These are phyloP conservation scores for Hypsizygus ulmarius DNA, from an alignment of 1,284 basidiomycete genomes.

Conservation along the genomic window DNA sequence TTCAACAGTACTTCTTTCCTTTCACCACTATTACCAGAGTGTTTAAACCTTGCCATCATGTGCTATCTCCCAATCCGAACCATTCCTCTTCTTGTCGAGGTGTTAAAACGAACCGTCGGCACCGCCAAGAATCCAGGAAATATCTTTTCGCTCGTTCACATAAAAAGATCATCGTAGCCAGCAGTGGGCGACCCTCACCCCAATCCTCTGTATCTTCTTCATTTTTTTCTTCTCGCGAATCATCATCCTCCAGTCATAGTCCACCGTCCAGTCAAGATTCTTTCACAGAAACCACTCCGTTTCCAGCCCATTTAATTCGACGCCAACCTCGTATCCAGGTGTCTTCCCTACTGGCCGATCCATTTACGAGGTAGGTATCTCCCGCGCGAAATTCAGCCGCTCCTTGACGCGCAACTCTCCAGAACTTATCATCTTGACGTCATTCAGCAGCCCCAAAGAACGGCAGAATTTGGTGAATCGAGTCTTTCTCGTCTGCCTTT, in stretches of 20 bases:
- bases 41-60: constrained; percentile 21
- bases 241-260: constrained; percentile 34
- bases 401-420: constrained; percentile 8
- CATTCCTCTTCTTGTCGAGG: constrained; percentile 20
- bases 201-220: constrained; percentile 34
- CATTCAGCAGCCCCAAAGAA: constrained; percentile 75
- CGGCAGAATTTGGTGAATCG: constrained; percentile 75
- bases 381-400: neutral
- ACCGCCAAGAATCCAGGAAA: constrained; percentile 4
- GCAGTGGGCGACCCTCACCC: constrained; percentile 40
- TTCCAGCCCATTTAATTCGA: constrained; percentile 33
- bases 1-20: constrained; percentile 15
- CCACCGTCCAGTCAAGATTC: constrained; percentile 40
- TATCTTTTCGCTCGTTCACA: neutral
- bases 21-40: constrained; percentile 19
- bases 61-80: constrained; percentile 22
- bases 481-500: constrained; percentile 79
- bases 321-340: constrained; percentile 50
- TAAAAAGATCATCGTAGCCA: constrained; percentile 2
- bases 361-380: constrained; percentile 45
- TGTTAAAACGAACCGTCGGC: constrained; percentile 16
- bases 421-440: constrained; percentile 76
- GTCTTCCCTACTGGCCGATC: constrained; percentile 52
- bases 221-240: constrained; percentile 33
- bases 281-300: constrained; percentile 31